phyloP scores from a whole-genome alignment of 441 rosid genomes.

The Raphanus hybrid region DNA sequence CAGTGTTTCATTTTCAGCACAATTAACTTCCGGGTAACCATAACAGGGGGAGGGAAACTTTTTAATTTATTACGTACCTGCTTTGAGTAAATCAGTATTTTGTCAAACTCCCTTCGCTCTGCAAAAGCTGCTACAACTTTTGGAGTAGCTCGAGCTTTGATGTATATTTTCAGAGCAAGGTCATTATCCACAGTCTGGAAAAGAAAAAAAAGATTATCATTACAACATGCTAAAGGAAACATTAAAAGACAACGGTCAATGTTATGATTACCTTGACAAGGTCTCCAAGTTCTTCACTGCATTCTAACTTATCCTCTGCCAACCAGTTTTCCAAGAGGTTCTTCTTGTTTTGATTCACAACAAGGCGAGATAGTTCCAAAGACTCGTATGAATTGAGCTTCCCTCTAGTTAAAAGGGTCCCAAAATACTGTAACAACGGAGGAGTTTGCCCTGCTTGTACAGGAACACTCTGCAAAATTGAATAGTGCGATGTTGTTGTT shows the following conservation, averaged over 20 bases:
- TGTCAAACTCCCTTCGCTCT: conserved; percentile 99
- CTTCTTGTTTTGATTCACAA: conserved; percentile 98
- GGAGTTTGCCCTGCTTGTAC: conserved; percentile 99
- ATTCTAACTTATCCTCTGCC: conserved; percentile 99
- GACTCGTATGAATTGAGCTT: conserved; percentile 98
- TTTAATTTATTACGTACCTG: conserved; percentile 60
- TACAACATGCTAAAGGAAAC: conserved; percentile 4
- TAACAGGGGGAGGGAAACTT: conserved; percentile 22
- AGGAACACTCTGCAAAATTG: conserved; percentile 89
- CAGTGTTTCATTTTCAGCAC: conserved; percentile 20
- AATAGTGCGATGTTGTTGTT: conserved; percentile 10
- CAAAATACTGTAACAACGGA: conserved; percentile 96
- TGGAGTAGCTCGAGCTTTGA: conserved; percentile 99
- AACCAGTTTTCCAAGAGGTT: conserved; percentile 98
- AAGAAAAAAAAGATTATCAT: conserved; percentile 23
- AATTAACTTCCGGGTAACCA: conserved; percentile 18
- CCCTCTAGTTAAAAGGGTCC: conserved; percentile 96
- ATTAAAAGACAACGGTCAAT: conserved; percentile 29
- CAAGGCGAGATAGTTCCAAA: conserved; percentile 96
- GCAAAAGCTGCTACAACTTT: conserved; percentile 99
- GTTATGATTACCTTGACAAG: conserved; percentile 86
- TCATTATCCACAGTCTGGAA: conserved; percentile 99
- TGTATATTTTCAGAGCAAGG: conserved; percentile 94
- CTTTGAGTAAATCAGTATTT: conserved; percentile 95
- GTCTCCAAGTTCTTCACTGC: conserved; percentile 99